Conservation (phyloP, 805 yeast species). For the Candida dajiaensis region DNA sequence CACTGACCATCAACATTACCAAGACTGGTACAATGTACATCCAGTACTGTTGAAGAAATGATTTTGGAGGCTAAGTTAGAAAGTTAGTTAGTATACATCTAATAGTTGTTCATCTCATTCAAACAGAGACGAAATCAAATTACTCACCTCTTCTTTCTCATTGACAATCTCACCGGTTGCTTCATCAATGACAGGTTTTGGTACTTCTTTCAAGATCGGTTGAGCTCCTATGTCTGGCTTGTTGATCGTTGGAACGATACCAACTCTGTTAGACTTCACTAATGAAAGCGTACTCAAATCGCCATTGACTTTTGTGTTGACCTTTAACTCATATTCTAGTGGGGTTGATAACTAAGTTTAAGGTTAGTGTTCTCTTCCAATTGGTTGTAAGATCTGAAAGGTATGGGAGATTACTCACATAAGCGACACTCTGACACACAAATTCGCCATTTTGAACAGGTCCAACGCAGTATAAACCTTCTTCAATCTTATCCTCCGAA, state of each 20-base stretch:
- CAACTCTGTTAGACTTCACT: not conserved
- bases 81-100: not conserved
- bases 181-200: not conserved
- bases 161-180: not conserved
- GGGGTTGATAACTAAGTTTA: constrained; percentile 7
- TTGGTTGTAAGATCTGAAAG: not conserved
- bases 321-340: constrained; percentile 11
- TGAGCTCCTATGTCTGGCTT: constrained; percentile 5
- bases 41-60: constrained; percentile 60
- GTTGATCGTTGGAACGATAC: constrained; percentile 5
- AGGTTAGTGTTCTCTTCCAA: not conserved
- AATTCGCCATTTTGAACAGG: constrained; percentile 10
- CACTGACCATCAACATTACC: constrained; percentile 27
- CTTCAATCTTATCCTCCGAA: not conserved
- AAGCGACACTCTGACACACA: constrained; percentile 14
- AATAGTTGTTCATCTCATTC: not conserved
- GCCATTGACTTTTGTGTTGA: constrained; percentile 13
- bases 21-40: constrained; percentile 50
- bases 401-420: constrained; percentile 6
- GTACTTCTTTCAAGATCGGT: constrained; percentile 5
- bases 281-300: constrained; percentile 15
- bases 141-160: not conserved
- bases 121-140: not conserved
- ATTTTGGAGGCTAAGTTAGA: constrained; percentile 22
- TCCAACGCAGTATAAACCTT: constrained; percentile 21